Evolutionary conservation across 2,329 filamentous ascomycete genomes (phyloP).

Genomic region (Pseudopyricularia javanii): DNA sequence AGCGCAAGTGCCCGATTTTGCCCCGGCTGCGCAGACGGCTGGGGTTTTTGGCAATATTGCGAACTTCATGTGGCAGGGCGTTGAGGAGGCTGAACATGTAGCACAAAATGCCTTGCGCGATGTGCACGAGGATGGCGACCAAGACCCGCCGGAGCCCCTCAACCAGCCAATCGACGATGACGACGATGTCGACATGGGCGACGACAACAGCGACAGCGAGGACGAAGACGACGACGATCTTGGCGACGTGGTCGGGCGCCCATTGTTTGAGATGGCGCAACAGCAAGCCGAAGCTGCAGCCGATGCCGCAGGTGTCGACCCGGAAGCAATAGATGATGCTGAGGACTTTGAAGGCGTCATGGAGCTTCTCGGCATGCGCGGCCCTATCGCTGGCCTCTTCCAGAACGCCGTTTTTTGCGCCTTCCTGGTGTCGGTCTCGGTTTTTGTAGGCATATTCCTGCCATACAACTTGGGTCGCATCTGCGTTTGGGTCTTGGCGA

Average conservation of each 20-base stretch:
- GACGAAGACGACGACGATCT: constrained; percentile 10
- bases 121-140: background rate
- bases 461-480: constrained; percentile 88
- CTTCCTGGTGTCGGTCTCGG: constrained; percentile 75
- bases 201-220: constrained; percentile 11
- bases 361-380: constrained; percentile 93
- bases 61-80: constrained; percentile 50
- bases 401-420: constrained; percentile 94
- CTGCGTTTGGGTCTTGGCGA: constrained; percentile 65
- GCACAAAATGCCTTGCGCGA: background rate
- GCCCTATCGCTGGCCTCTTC: constrained; percentile 75
- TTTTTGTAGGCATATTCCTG: constrained; percentile 75
- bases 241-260: constrained; percentile 8
- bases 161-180: background rate
- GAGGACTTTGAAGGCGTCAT: constrained; percentile 95
- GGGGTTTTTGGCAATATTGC: constrained; percentile 32
- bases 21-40: constrained; percentile 13
- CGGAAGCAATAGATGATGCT: constrained; percentile 67
- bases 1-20: constrained; percentile 1
- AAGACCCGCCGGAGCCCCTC: background rate
- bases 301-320: constrained; percentile 58
- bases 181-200: constrained; percentile 13
- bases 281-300: constrained; percentile 44
- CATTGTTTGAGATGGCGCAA: constrained; percentile 1
- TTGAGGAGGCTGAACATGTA: constrained; percentile 22